These are phyloP conservation scores for Phyllosticta citribraziliensis DNA, from an alignment of 2,329 filamentous ascomycete species.

Conservation along the genomic window DNA sequence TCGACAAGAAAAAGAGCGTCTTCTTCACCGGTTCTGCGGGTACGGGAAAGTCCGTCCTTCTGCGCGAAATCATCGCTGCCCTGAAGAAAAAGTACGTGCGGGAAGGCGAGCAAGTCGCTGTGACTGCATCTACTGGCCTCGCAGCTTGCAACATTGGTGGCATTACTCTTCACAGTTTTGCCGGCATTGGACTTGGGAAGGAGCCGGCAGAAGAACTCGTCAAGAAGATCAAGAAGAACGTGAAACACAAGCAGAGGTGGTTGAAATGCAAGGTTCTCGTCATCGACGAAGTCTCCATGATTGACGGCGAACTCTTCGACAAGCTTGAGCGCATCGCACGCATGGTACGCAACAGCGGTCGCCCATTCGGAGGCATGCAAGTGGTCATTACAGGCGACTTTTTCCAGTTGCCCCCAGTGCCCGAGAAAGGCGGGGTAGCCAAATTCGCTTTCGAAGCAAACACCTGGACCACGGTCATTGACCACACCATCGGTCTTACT, in stretches of 20 bases:
- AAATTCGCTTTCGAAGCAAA: constrained; percentile 91
- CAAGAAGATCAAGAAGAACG: constrained; percentile 82
- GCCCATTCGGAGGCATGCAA: constrained; percentile 92
- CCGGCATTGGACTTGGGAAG: constrained; percentile 90
- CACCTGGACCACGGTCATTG: constrained; percentile 86
- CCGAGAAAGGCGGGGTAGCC: constrained; percentile 60
- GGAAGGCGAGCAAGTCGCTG: constrained; percentile 76
- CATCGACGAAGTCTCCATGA: constrained; percentile 96
- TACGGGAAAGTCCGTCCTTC: constrained; percentile 93
- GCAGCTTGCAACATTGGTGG: constrained; percentile 96
- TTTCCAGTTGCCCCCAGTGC: constrained; percentile 92
- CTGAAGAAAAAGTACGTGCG: constrained; percentile 65
- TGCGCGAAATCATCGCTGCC: constrained; percentile 79
- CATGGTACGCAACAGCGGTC: constrained; percentile 76
- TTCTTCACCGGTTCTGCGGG: constrained; percentile 97
- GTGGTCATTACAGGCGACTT: constrained; percentile 94
- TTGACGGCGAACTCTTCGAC: constrained; percentile 93
- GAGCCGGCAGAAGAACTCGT: constrained; percentile 71
- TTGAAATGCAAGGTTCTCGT: constrained; percentile 76
- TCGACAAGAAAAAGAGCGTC: constrained; percentile 72
- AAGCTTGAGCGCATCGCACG: constrained; percentile 86
- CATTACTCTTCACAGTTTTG: constrained; percentile 90
- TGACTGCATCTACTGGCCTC: constrained; percentile 90
- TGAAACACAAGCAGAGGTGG: constrained; percentile 84
- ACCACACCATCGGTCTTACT: constrained; percentile 90